Percentiles rank a stretch among this genome's conserved stretches.
Evolutionary conservation across 805 yeast species (phyloP).

Genomic region (Yamadazyma ubonensis): DNA sequence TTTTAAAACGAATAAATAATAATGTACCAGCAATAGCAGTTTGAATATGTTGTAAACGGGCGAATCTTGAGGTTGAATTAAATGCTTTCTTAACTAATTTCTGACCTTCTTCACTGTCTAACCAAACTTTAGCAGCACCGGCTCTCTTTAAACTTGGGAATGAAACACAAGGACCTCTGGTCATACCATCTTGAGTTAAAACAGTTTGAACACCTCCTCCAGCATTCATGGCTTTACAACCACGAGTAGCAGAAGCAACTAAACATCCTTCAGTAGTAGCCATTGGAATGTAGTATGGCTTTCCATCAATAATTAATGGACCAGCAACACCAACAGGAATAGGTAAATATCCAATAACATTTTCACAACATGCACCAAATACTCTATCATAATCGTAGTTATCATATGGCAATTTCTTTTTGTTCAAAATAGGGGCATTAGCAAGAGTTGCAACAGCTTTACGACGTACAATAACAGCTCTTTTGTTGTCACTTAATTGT

Average conservation of each 20-base stretch:
- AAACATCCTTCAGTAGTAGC: slow-evolving; percentile 99
- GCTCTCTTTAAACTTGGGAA: slow-evolving; percentile 83
- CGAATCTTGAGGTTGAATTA: slow-evolving; percentile 96
- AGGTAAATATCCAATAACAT: slow-evolving; percentile 95
- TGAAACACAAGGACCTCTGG: slow-evolving; percentile 97
- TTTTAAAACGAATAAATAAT: slow-evolving; percentile 86
- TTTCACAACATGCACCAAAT: slow-evolving; percentile 98
- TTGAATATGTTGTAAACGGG: slow-evolving; percentile 85
- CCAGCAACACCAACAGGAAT: slow-evolving; percentile 98
- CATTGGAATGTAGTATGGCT: slow-evolving; percentile 90
- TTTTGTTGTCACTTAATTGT: slow-evolving; percentile 79
- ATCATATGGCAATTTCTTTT: slow-evolving; percentile 71
- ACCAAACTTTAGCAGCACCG: slow-evolving; percentile 93
- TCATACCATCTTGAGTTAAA: slow-evolving; percentile 95
- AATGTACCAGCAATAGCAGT: slow-evolving; percentile 94
- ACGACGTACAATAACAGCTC: slow-evolving; percentile 94
- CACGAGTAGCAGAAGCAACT: slow-evolving; percentile 98
- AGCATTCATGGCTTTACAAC: slow-evolving; percentile 95
- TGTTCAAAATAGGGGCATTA: slow-evolving; percentile 73
- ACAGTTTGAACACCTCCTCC: slow-evolving; percentile 97
- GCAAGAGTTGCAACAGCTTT: slow-evolving; percentile 84
- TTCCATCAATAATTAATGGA: slow-evolving; percentile 88
- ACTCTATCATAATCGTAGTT: slow-evolving; percentile 93
- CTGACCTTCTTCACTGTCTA: slow-evolving; percentile 94
- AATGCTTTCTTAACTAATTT: slow-evolving; percentile 78